These are phyloP conservation scores for Schrenkiella parvula DNA, from an alignment of 345 rosid genomes.

Conservation along the genomic window DNA sequence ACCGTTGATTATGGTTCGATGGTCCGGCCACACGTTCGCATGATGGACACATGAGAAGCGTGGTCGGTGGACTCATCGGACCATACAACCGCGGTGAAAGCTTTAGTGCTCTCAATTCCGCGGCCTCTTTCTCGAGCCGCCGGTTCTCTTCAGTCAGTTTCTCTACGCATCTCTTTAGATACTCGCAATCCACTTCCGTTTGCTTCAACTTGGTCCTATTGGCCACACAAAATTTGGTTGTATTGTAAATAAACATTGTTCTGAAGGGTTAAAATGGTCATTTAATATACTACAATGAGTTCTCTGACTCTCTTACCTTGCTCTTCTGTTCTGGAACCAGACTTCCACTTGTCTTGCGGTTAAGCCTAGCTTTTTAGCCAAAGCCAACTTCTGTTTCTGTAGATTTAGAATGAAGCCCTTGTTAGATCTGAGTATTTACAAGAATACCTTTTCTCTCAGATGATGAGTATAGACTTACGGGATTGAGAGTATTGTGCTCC, in stretches of 20 bases:
- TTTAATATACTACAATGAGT: not conserved
- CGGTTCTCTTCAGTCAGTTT: constrained; percentile 88
- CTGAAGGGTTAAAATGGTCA: not conserved
- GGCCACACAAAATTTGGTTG: not conserved
- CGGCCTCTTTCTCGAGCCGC: constrained; percentile 86
- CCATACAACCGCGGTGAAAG: constrained; percentile 90
- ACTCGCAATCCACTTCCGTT: constrained; percentile 97
- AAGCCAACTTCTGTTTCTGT: constrained; percentile 89
- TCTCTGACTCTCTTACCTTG: constrained; percentile 48
- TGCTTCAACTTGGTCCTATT: constrained; percentile 95
- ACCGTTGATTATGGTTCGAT: constrained; percentile 24
- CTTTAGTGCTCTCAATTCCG: constrained; percentile 86
- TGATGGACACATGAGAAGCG: constrained; percentile 95
- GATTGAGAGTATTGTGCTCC: constrained; percentile 94
- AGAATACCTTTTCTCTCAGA: not conserved
- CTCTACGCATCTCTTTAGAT: constrained; percentile 86
- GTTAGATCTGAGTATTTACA: not conserved
- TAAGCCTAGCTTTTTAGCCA: constrained; percentile 86
- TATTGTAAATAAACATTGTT: constrained; percentile 3
- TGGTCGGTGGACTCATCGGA: constrained; percentile 94
- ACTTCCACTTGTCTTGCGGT: constrained; percentile 94
- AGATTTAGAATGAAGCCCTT: not conserved
- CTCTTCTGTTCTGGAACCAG: constrained; percentile 99
- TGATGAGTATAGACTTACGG: constrained; percentile 60
- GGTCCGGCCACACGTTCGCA: constrained; percentile 78